Percentiles rank a stretch among this genome's conserved stretches.
These are phyloP conservation scores for Syncephalastrum contaminatum DNA, from an alignment of 371 early-diverging fungal species.

Conservation along the genomic window DNA sequence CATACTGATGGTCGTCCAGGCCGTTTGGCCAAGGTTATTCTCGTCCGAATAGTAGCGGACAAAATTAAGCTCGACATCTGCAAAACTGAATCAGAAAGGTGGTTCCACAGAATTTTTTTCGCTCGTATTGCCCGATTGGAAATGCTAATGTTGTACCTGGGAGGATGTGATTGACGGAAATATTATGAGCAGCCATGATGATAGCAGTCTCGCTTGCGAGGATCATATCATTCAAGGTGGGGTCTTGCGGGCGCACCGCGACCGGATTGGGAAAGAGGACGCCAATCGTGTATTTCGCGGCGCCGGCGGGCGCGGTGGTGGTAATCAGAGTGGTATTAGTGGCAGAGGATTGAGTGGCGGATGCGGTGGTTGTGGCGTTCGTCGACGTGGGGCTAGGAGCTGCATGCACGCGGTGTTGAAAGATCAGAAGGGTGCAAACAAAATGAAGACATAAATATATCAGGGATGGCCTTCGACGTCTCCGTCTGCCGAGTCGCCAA, in stretches of 20 bases:
- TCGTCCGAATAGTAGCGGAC: slow-evolving; percentile 28
- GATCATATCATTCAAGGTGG: slow-evolving; percentile 32
- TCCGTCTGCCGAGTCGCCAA: slow-evolving; percentile 1
- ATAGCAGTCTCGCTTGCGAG: slow-evolving; percentile 35
- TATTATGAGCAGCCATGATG: slow-evolving; percentile 19
- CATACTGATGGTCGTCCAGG: slow-evolving; percentile 31
- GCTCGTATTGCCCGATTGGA: neutral
- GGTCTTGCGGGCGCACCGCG: slow-evolving; percentile 16
- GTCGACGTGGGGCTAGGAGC: neutral
- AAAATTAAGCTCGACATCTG: slow-evolving; percentile 35
- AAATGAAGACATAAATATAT: neutral
- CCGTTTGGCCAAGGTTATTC: slow-evolving; percentile 23
- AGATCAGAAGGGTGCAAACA: neutral
- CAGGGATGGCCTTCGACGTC: neutral
- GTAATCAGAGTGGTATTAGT: slow-evolving; percentile 10
- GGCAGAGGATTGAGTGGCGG: slow-evolving; percentile 1
- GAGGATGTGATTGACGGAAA: slow-evolving; percentile 19
- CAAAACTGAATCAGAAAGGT: neutral
- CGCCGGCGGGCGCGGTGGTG: too few species aligned
- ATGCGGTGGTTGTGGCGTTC: slow-evolving; percentile 1
- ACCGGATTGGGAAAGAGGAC: slow-evolving; percentile 32
- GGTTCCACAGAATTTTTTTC: neutral
- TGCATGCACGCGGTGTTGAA: neutral
- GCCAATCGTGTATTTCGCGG: slow-evolving; percentile 26
- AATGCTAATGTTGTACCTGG: slow-evolving; percentile 21